phyloP scores from a whole-genome alignment of 139 green algal species.

The Coelastrella sp. region DNA sequence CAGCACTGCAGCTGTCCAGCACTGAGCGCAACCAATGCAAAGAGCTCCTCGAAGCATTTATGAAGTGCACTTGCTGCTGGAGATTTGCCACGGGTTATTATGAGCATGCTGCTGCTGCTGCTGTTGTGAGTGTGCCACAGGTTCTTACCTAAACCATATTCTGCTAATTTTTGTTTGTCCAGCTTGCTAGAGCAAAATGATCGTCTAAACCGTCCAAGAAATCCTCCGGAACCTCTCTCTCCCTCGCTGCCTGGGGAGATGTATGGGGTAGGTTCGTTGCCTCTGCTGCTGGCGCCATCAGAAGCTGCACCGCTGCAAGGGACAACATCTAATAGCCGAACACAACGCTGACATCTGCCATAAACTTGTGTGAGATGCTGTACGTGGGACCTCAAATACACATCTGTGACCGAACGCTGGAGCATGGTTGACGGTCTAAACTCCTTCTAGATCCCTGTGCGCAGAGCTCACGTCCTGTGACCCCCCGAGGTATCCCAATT shows the following conservation, averaged over 20 bases:
- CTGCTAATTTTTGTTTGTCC: constrained; percentile 52
- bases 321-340: not conserved
- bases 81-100: too few relatives aligned
- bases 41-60: too few relatives aligned
- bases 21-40: too few relatives aligned
- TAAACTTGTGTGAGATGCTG: too few relatives aligned
- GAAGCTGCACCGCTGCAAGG: not conserved
- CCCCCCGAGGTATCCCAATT: too few relatives aligned
- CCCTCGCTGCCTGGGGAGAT: too few relatives aligned
- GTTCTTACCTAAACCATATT: constrained; percentile 54
- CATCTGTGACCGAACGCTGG: not conserved
- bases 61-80: too few relatives aligned
- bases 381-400: not conserved
- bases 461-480: not conserved
- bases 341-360: not conserved
- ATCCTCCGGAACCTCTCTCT: not conserved
- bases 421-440: not conserved
- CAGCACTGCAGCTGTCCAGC: too few relatives aligned
- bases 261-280: not conserved
- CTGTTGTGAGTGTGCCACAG: too few relatives aligned
- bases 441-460: too few relatives aligned
- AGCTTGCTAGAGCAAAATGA: constrained; percentile 32
- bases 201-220: constrained; percentile 1
- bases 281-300: not conserved
- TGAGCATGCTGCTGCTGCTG: too few relatives aligned